These are phyloP conservation scores for Elaphomyces granulatus DNA, from an alignment of 495 filamentous ascomycete genomes.

Conservation along the genomic window DNA sequence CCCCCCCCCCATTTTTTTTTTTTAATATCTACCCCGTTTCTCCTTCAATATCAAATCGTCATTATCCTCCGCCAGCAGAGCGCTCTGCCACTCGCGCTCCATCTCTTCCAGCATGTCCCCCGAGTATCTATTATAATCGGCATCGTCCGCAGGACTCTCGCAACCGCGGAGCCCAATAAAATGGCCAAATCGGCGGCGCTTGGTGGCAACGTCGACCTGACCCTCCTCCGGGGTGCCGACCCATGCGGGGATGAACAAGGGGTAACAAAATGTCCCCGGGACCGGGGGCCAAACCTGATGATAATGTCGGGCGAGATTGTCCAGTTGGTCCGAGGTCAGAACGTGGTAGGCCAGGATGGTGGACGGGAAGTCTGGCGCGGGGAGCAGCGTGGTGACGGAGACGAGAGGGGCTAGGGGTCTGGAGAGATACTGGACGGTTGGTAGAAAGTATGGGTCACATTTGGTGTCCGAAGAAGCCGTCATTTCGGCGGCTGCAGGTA, in stretches of 20 bases:
- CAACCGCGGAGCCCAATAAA: constrained; percentile 56
- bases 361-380: constrained; percentile 51
- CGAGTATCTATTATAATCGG: neutral
- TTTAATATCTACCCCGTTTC: too few species aligned
- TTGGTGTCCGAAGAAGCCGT: too few species aligned
- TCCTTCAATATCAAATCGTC: neutral
- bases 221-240: constrained; percentile 14
- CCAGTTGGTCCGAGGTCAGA: constrained; percentile 54
- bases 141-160: constrained; percentile 30
- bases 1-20: too few species aligned
- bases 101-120: constrained; percentile 10
- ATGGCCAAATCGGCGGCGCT: constrained; percentile 44
- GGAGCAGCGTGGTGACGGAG: constrained; percentile 35
- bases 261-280: constrained; percentile 44
- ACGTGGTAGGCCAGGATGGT: constrained; percentile 60
- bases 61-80: constrained; percentile 14
- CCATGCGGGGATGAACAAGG: constrained; percentile 35
- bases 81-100: constrained; percentile 18
- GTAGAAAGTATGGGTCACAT: too few species aligned
- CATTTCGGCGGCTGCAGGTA: too few species aligned
- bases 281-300: constrained; percentile 49
- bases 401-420: constrained; percentile 26
- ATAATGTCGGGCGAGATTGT: constrained; percentile 59
- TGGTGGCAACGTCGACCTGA: constrained; percentile 36
- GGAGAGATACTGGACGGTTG: constrained; percentile 20